phyloP scores from a whole-genome alignment of 345 rosid species.

The Excoecaria agallocha region DNA sequence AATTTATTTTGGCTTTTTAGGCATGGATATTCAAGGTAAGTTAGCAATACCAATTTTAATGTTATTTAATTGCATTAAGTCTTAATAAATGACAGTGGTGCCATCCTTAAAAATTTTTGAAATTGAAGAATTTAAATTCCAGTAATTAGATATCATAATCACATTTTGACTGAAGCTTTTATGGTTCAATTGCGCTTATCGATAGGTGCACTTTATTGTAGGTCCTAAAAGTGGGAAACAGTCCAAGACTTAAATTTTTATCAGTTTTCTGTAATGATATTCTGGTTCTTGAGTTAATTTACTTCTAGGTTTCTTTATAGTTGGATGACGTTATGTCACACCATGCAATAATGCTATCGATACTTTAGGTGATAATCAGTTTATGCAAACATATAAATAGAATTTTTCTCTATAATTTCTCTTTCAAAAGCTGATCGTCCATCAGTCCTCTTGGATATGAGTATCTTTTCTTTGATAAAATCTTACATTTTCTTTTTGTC shows the following conservation, averaged over 20 bases:
- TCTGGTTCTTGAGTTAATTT: not conserved
- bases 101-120: too few species aligned
- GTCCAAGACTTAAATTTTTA: not conserved
- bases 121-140: not conserved
- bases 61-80: too few species aligned
- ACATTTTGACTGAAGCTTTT: not conserved
- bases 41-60: not conserved
- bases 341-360: too few species aligned
- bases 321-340: not conserved
- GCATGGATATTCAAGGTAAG: not conserved
- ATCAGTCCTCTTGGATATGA: not conserved
- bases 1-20: not conserved
- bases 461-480: not conserved
- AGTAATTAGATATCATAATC: not conserved
- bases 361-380: not conserved
- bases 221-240: not conserved
- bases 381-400: not conserved
- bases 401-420: not conserved
- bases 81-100: too few species aligned
- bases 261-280: not conserved
- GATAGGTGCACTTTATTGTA: not conserved
- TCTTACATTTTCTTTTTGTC: conserved; percentile 15
- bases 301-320: not conserved
- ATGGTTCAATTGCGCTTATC: not conserved
- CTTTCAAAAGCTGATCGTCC: not conserved